phyloP scores from a whole-genome alignment of 2,329 filamentous ascomycete genomes.

The Alternaria hordeiaustralica region DNA sequence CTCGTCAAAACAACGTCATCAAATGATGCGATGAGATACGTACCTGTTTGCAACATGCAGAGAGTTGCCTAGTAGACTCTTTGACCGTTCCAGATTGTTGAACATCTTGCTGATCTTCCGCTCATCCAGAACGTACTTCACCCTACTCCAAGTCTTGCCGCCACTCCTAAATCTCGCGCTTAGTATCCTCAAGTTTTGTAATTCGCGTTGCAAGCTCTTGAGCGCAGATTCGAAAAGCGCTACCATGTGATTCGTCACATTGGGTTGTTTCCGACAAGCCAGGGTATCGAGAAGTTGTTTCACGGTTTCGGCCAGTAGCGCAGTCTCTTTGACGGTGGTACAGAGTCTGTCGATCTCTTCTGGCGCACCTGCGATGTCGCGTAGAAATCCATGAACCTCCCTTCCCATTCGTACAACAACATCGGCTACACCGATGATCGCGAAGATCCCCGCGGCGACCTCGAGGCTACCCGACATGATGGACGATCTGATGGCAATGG shows the following conservation, averaged over 20 bases:
- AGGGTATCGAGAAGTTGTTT: constrained; percentile 3
- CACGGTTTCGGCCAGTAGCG: background rate
- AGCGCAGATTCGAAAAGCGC: constrained; percentile 1
- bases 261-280: background rate
- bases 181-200: constrained; percentile 3
- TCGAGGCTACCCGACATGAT: constrained; percentile 4
- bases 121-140: constrained; percentile 15
- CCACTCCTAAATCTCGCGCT: constrained; percentile 4
- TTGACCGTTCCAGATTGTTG: constrained; percentile 10
- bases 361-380: constrained; percentile 16
- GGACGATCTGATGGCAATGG: background rate
- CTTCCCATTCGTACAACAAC: constrained; percentile 16
- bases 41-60: constrained; percentile 14
- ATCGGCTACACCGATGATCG: constrained; percentile 23
- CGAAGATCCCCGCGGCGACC: constrained; percentile 18
- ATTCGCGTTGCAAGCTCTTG: constrained; percentile 9
- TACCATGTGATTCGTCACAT: background rate
- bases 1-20: background rate
- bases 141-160: constrained; percentile 11
- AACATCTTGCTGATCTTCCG: constrained; percentile 10
- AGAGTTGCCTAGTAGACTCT: background rate
- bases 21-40: background rate
- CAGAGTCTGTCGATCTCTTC: constrained; percentile 9
- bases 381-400: constrained; percentile 20
- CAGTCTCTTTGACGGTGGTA: constrained; percentile 9